Conservation (phyloP, 2,329 filamentous ascomycete genomes). For the Fusarium chlamydosporum region DNA sequence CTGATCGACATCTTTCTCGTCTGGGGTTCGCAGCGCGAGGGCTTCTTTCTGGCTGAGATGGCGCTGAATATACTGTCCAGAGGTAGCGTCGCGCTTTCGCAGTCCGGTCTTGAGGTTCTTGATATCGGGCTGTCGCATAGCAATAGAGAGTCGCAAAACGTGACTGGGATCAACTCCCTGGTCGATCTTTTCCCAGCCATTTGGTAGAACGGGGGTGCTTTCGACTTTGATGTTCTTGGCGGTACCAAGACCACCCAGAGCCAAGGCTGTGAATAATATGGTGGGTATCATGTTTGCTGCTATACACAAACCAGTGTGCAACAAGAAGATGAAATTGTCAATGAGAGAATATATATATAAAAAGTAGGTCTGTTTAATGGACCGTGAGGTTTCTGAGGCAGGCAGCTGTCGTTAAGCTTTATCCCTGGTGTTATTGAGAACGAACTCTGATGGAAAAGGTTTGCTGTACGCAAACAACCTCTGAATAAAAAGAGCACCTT, state of each 20-base stretch:
- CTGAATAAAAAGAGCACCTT: background rate
- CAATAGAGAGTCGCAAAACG: slow-evolving; percentile 52
- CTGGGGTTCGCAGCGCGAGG: slow-evolving; percentile 55
- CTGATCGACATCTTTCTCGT: slow-evolving; percentile 52
- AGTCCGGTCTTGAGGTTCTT: slow-evolving; percentile 48
- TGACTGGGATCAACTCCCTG: slow-evolving; percentile 45
- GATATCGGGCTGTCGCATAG: slow-evolving; percentile 53
- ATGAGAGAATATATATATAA: too few species aligned
- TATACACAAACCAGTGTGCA: slow-evolving; percentile 9
- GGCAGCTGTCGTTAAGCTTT: too few species aligned
- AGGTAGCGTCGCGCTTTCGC: slow-evolving; percentile 29
- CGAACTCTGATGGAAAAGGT: too few species aligned
- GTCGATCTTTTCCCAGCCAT: slow-evolving; percentile 52
- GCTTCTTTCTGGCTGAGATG: slow-evolving; percentile 58
- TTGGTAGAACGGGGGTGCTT: slow-evolving; percentile 48
- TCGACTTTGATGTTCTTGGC: slow-evolving; percentile 49
- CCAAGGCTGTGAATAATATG: slow-evolving; percentile 33
- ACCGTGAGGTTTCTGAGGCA: too few species aligned
- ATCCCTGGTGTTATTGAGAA: too few species aligned
- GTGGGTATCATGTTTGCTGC: slow-evolving; percentile 36
- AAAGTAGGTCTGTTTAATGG: too few species aligned
- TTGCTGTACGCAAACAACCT: too few species aligned
- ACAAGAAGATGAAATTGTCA: background rate
- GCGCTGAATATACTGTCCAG: slow-evolving; percentile 22
- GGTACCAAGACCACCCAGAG: slow-evolving; percentile 47